These are phyloP conservation scores for Acanthamoeba rhysodes DNA, from an alignment of 208 protist genomes.

Conservation along the genomic window DNA sequence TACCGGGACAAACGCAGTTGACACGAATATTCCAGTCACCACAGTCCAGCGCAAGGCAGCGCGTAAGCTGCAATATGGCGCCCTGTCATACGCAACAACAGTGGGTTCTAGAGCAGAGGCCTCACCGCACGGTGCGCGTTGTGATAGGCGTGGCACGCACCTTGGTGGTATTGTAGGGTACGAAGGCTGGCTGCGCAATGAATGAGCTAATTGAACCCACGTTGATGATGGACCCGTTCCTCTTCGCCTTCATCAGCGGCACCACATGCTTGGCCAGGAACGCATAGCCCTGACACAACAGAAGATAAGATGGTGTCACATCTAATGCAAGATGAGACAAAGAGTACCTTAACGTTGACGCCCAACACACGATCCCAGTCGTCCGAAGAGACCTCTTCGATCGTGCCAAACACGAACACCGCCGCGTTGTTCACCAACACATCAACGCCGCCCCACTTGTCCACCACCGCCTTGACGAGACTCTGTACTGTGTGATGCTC, in stretches of 20 bases:
- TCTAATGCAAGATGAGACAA: no score
- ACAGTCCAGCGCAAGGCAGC: slow-evolving; percentile 8
- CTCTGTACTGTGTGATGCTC: not conserved
- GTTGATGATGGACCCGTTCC: slow-evolving; percentile 39
- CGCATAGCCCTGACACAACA: not conserved
- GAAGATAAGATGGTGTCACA: no score
- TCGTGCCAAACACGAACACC: slow-evolving; percentile 41
- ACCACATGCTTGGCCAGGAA: slow-evolving; percentile 43
- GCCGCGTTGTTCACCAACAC: slow-evolving; percentile 63
- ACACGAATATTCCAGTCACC: slow-evolving; percentile 25
- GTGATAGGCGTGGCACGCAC: not conserved
- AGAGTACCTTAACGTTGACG: not conserved
- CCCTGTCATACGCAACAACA: not conserved
- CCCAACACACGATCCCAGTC: slow-evolving; percentile 41
- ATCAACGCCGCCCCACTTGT: not conserved
- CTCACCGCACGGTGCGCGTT: no score
- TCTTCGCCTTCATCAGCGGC: slow-evolving; percentile 6
- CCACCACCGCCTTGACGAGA: not conserved
- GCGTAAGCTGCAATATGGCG: slow-evolving; percentile 28
- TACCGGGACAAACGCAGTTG: slow-evolving; percentile 38
- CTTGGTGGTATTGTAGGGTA: slow-evolving; percentile 62
- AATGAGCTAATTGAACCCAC: slow-evolving; percentile 45
- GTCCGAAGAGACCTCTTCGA: slow-evolving; percentile 25
- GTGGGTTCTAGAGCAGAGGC: no score
- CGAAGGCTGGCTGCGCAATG: slow-evolving; percentile 49